Conservation (phyloP, 371 early-diverging fungal species). For the Sporodiniella umbellata region DNA sequence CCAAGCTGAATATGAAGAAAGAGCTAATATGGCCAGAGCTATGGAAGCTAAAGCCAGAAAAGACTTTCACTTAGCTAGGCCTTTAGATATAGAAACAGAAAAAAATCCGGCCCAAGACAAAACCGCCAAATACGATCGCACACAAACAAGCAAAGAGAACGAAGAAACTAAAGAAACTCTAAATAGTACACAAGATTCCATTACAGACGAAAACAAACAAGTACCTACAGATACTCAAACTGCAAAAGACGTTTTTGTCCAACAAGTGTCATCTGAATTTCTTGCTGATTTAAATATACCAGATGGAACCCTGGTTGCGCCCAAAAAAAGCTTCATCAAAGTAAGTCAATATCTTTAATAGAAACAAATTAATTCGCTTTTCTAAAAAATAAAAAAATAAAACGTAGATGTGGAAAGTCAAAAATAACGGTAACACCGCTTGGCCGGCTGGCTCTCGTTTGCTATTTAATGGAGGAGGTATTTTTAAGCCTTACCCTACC, state of each 20-base stretch:
- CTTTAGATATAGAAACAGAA: no score
- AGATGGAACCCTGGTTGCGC: slow-evolving; percentile 54
- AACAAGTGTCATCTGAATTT: slow-evolving; percentile 42
- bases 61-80: no score
- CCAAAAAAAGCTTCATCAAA: slow-evolving; percentile 25
- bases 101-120: no score
- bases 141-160: background rate
- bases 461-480: slow-evolving; percentile 53
- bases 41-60: background rate
- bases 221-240: slow-evolving; percentile 1
- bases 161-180: no score
- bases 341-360: slow-evolving; percentile 23
- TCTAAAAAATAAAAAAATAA: no score
- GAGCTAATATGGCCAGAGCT: background rate
- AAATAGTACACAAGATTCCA: background rate
- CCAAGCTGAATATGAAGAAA: background rate
- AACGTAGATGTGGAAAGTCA: slow-evolving; percentile 66
- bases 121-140: background rate
- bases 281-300: slow-evolving; percentile 67
- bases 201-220: slow-evolving; percentile 11
- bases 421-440: slow-evolving; percentile 54
- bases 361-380: background rate
- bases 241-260: no score
- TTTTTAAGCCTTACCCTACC: slow-evolving; percentile 26
- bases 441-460: slow-evolving; percentile 67